A percentile compares a stretch with the other conserved stretches of the same genome.
phyloP scores from a whole-genome alignment of 129 eudicot genomes.

The Pittosporum tobira region DNA sequence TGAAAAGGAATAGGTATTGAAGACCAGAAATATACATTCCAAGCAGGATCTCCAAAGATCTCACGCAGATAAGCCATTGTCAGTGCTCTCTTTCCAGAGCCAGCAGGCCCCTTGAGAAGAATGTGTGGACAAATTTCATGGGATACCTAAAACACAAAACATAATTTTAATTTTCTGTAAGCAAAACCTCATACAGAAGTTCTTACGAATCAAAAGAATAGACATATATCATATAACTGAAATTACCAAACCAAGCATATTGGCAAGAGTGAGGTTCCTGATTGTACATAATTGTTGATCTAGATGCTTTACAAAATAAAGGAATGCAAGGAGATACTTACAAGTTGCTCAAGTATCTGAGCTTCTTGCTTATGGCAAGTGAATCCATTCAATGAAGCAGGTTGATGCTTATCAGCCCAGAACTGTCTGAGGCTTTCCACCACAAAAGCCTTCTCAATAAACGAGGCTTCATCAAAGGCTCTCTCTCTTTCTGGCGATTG shows the following conservation, averaged over 20 bases:
- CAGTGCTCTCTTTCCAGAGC: slow-evolving; percentile 68
- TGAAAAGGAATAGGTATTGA: neutral
- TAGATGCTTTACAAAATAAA: neutral
- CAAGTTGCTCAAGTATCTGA: slow-evolving; percentile 5
- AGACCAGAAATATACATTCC: neutral
- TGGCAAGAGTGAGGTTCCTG: neutral
- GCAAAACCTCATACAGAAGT: neutral
- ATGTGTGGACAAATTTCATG: slow-evolving; percentile 58
- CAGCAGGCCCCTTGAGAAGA: slow-evolving; percentile 64
- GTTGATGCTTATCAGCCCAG: slow-evolving; percentile 83
- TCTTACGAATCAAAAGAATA: neutral
- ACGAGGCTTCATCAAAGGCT: slow-evolving; percentile 63
- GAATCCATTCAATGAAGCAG: slow-evolving; percentile 53
- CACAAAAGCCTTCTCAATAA: slow-evolving; percentile 69
- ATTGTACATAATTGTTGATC: neutral
- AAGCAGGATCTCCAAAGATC: slow-evolving; percentile 8
- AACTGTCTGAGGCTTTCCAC: slow-evolving; percentile 60
- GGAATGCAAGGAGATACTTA: slow-evolving; percentile 14
- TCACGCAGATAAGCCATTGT: slow-evolving; percentile 34
- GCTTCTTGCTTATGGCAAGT: slow-evolving; percentile 18
- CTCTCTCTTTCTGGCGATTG: slow-evolving; percentile 51
- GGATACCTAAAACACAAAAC: slow-evolving; percentile 32
- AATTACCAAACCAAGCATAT: neutral
- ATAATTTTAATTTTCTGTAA: neutral
- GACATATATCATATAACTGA: neutral